These are phyloP conservation scores for Asclepias syriaca DNA, from an alignment of 257 asterid genomes.

Conservation along the genomic window DNA sequence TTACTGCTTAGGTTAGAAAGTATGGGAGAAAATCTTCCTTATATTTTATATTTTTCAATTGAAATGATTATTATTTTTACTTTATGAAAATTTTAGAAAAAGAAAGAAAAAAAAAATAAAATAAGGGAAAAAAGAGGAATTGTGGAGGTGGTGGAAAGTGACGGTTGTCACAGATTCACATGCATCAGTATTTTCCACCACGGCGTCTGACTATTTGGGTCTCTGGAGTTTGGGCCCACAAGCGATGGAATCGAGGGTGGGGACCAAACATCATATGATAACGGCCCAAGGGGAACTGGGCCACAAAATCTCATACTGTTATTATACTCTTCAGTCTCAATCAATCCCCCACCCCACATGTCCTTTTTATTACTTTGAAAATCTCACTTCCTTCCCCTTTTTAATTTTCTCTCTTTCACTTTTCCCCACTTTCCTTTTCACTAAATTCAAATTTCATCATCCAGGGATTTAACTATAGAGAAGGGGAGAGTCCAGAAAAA, in stretches of 20 bases:
- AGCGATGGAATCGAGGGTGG: not conserved
- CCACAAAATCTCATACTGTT: not conserved
- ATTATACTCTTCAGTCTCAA: not conserved
- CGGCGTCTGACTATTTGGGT: not conserved
- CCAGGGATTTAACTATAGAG: too few species aligned
- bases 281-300: slow-evolving; percentile 8
- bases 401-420: not conserved
- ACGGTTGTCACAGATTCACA: not conserved
- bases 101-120: too few species aligned
- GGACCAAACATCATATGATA: slow-evolving; percentile 5
- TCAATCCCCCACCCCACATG: slow-evolving; percentile 2
- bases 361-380: not conserved
- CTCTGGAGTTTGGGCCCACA: slow-evolving; percentile 3
- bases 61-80: too few species aligned
- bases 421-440: not conserved
- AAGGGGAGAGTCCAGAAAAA: too few species aligned
- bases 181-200: slow-evolving; percentile 5
- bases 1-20: too few species aligned
- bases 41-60: too few species aligned
- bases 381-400: not conserved
- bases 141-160: not conserved
- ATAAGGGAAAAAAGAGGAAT: not conserved
- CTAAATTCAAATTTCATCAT: too few species aligned
- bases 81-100: too few species aligned
- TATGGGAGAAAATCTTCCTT: too few species aligned